A percentile compares a stretch with the other conserved stretches of the same genome.
Evolutionary conservation across 83 land plant genomes (phyloP).

Genomic region (Picea abies): DNA sequence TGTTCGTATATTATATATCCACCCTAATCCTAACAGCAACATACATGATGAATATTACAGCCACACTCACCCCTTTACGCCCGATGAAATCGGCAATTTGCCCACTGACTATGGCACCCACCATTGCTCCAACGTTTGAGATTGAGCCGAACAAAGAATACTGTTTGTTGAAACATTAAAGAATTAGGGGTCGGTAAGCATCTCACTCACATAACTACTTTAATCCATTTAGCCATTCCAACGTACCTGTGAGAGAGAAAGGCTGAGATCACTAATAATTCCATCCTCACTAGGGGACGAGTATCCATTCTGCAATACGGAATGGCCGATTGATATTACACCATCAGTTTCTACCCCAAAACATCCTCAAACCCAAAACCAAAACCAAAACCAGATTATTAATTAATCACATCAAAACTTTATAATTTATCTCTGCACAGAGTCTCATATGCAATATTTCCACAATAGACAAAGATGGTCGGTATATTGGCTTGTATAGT

Average conservation of each 20-base stretch:
- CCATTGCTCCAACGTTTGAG: conserved; percentile 82
- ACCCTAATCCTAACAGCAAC: not conserved
- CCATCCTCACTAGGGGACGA: conserved; percentile 8
- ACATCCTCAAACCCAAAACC: too few species aligned
- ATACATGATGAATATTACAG: not conserved
- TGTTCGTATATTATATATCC: not conserved
- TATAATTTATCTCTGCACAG: too few species aligned
- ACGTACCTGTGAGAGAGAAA: conserved; percentile 5
- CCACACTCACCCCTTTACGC: conserved; percentile 59
- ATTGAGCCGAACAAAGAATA: conserved; percentile 78
- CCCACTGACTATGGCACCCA: conserved; percentile 79
- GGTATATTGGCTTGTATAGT: too few species aligned
- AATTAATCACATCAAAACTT: too few species aligned
- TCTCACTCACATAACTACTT: too few species aligned
- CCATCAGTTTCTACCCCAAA: too few species aligned
- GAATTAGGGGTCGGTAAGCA: not conserved
- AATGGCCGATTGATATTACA: too few species aligned
- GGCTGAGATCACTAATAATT: not conserved
- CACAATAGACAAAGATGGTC: too few species aligned
- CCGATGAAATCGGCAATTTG: conserved; percentile 74
- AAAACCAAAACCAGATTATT: too few species aligned
- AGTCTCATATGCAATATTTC: too few species aligned
- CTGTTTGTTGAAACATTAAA: conserved; percentile 25
- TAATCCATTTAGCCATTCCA: too few species aligned
- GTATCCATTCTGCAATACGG: conserved; percentile 14